A percentile compares a stretch with the other conserved stretches of the same genome.
phyloP scores from a whole-genome alignment of 306 rosid species.

The Medicago ruthenica region DNA sequence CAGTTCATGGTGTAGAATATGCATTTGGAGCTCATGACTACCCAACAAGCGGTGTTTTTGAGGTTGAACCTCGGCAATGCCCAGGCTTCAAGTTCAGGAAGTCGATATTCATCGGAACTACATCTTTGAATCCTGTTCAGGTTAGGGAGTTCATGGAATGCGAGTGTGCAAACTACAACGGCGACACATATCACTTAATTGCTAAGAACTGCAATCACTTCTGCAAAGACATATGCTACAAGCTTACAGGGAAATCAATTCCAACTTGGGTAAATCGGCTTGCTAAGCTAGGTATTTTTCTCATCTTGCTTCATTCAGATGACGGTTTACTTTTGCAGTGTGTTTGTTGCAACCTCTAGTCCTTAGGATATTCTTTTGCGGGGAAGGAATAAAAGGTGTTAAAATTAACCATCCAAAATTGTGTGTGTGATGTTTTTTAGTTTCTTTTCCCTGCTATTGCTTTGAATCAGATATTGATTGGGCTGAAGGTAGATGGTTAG shows the following conservation, averaged over 20 bases:
- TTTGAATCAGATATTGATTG: not conserved
- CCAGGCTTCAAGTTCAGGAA: slow-evolving; percentile 94
- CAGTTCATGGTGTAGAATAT: slow-evolving; percentile 95
- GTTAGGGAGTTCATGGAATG: slow-evolving; percentile 95
- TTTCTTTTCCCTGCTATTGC: not conserved
- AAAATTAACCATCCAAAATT: not conserved
- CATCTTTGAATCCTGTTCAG: slow-evolving; percentile 70
- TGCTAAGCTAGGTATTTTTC: slow-evolving; percentile 81
- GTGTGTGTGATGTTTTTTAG: not conserved
- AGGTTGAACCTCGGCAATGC: slow-evolving; percentile 94
- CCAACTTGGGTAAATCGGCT: slow-evolving; percentile 97
- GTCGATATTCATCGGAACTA: slow-evolving; percentile 90
- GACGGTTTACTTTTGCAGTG: slow-evolving; percentile 1
- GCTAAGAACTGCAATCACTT: slow-evolving; percentile 97
- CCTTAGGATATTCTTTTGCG: not conserved
- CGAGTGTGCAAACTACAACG: slow-evolving; percentile 73
- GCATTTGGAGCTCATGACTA: slow-evolving; percentile 98
- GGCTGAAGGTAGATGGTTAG: not conserved
- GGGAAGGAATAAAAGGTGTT: not conserved
- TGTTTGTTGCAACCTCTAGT: not conserved
- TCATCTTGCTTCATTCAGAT: slow-evolving; percentile 28
- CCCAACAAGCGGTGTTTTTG: slow-evolving; percentile 92
- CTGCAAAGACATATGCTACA: slow-evolving; percentile 90
- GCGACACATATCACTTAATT: slow-evolving; percentile 88
- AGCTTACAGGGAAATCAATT: slow-evolving; percentile 87